A percentile compares a stretch with the other conserved stretches of the same genome.
Evolutionary conservation across 306 rosid species (phyloP).

Genomic region (Neltuma alba): DNA sequence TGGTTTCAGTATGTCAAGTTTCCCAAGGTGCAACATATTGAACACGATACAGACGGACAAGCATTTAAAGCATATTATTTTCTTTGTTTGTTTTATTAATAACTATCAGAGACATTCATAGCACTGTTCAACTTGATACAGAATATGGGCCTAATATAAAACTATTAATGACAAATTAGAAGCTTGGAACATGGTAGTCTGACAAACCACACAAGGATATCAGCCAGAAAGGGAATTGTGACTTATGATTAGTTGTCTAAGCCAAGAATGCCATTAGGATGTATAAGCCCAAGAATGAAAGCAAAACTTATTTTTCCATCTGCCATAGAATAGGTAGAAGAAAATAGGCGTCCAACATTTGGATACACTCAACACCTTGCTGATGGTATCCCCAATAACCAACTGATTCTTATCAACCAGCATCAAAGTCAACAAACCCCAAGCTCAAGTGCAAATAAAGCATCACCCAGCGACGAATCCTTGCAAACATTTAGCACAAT

Average conservation of each 20-base stretch:
- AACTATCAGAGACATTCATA: constrained; percentile 17
- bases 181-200: constrained; percentile 21
- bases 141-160: constrained; percentile 27
- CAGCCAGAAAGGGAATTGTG: constrained; percentile 9
- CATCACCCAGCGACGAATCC: constrained; percentile 31
- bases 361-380: constrained; percentile 36
- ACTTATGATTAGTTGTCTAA: constrained; percentile 20
- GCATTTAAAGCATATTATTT: constrained; percentile 4
- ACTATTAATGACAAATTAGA: constrained; percentile 1
- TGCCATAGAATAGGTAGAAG: constrained; percentile 30
- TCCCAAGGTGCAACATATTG: constrained; percentile 27
- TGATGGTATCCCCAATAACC: constrained; percentile 34
- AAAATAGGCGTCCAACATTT: constrained; percentile 32
- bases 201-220: background rate
- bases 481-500: constrained; percentile 35
- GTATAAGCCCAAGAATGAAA: constrained; percentile 22
- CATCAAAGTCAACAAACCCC: constrained; percentile 32
- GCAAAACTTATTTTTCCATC: constrained; percentile 35
- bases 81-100: background rate
- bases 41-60: no score
- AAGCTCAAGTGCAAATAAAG: constrained; percentile 29
- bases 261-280: constrained; percentile 18
- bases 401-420: constrained; percentile 30
- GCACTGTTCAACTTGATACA: constrained; percentile 24
- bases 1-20: background rate